A percentile compares a stretch with the other conserved stretches of the same genome.
Conservation (phyloP, 768 basidiomycete species). For the Mrakia blollopis region DNA sequence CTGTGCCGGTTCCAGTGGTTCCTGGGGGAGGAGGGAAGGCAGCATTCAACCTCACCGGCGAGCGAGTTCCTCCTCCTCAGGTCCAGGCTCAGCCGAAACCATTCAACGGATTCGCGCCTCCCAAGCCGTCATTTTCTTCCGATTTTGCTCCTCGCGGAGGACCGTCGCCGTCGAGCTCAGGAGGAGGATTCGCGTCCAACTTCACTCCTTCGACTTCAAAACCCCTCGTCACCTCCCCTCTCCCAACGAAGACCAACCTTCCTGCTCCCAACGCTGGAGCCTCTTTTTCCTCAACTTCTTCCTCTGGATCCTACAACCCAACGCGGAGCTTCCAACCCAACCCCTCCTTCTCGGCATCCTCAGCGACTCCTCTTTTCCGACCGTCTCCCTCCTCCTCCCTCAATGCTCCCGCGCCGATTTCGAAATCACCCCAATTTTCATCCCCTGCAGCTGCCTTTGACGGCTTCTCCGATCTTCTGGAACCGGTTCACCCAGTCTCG, state of each 20-base stretch:
- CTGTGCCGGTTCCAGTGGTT: not conserved
- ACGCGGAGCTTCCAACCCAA: not conserved
- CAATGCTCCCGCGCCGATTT: not conserved
- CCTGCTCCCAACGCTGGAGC: not conserved
- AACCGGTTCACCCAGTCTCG: not conserved
- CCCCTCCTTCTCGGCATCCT: not conserved
- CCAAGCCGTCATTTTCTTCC: constrained; percentile 2
- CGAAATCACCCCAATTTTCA: not conserved
- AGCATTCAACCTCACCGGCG: not conserved
- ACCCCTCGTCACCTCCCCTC: not conserved
- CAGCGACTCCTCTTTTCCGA: constrained; percentile 1
- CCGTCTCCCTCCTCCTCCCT: not conserved
- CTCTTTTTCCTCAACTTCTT: not conserved
- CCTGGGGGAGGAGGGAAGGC: not conserved
- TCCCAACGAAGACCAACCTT: not conserved
- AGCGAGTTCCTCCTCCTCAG: not conserved
- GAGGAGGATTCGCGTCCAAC: constrained; percentile 4
- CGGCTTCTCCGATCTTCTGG: constrained; percentile 20
- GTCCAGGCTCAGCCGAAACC: not conserved
- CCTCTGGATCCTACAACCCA: not conserved
- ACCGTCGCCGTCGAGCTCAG: not conserved
- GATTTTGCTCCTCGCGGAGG: not conserved
- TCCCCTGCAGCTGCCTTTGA: constrained; percentile 16
- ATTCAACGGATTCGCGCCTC: not conserved
- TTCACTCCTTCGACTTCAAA: not conserved